Conservation (phyloP, 257 asterid genomes). For the Jasminum sambac region DNA sequence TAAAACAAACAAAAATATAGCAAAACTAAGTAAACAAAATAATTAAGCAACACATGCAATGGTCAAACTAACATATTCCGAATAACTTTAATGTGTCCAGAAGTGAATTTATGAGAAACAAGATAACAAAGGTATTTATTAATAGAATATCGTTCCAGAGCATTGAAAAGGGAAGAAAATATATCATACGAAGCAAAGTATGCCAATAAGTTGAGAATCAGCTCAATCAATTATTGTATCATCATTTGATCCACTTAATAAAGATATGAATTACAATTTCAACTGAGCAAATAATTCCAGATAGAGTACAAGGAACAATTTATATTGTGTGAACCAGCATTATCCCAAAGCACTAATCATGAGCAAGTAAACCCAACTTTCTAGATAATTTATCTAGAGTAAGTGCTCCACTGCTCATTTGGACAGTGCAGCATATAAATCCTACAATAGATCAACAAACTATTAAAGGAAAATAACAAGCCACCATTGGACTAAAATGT, state of each 20-base stretch:
- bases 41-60: slow-evolving; percentile 3
- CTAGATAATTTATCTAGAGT: neutral
- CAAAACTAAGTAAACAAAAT: neutral
- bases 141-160: slow-evolving; percentile 5
- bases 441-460: neutral
- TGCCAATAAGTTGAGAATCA: slow-evolving; percentile 1
- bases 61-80: slow-evolving; percentile 4
- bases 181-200: slow-evolving; percentile 20
- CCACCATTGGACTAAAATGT: neutral
- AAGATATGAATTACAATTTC: neutral
- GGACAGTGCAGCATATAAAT: neutral
- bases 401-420: neutral
- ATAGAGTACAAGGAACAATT: neutral
- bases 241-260: neutral
- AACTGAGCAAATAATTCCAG: slow-evolving; percentile 8
- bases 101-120: neutral
- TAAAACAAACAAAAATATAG: slow-evolving; percentile 15
- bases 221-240: neutral
- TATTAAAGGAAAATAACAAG: slow-evolving; percentile 3
- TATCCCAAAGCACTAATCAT: neutral
- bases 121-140: slow-evolving; percentile 3
- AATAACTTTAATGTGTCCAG: slow-evolving; percentile 1
- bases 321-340: neutral
- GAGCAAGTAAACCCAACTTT: neutral
- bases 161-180: slow-evolving; percentile 11